Conservation (phyloP, 2,329 filamentous ascomycete species). For the Monosporascus sp. region DNA sequence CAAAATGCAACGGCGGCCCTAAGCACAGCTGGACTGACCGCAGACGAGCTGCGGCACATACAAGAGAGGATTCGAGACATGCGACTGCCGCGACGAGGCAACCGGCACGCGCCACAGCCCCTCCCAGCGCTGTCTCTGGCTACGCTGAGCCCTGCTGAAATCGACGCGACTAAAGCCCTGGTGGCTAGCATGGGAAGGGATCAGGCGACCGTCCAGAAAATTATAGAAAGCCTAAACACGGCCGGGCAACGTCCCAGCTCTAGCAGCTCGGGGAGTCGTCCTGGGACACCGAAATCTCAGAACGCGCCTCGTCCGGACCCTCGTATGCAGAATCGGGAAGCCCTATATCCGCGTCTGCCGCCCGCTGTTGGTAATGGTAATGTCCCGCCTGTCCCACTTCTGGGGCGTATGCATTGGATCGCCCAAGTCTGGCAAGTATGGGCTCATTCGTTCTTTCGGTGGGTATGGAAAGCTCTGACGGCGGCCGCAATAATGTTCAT, state of each 20-base stretch:
- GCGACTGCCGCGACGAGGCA: not conserved
- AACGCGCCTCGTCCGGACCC: no score
- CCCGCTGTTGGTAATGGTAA: no score
- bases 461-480: no score
- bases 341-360: no score
- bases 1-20: not conserved
- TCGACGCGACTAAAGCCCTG: slow-evolving; percentile 1
- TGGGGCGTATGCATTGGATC: no score
- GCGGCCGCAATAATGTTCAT: no score
- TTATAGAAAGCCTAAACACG: slow-evolving; percentile 2
- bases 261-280: no score
- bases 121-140: not conserved
- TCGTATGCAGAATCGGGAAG: no score
- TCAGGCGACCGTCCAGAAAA: not conserved
- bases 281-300: no score
- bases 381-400: no score
- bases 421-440: no score
- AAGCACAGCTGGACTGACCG: not conserved
- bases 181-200: slow-evolving; percentile 4
- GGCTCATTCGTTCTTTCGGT: no score
- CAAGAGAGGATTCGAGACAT: slow-evolving; percentile 2
- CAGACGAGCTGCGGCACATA: slow-evolving; percentile 1
- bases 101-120: not conserved
- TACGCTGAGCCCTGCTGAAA: slow-evolving; percentile 3
- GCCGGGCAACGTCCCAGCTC: not conserved